Evolutionary conservation across 1,284 basidiomycete species (phyloP), one percentile per base, ranked within the genome.

Genomic region (Omphalotus olearius): DNA sequence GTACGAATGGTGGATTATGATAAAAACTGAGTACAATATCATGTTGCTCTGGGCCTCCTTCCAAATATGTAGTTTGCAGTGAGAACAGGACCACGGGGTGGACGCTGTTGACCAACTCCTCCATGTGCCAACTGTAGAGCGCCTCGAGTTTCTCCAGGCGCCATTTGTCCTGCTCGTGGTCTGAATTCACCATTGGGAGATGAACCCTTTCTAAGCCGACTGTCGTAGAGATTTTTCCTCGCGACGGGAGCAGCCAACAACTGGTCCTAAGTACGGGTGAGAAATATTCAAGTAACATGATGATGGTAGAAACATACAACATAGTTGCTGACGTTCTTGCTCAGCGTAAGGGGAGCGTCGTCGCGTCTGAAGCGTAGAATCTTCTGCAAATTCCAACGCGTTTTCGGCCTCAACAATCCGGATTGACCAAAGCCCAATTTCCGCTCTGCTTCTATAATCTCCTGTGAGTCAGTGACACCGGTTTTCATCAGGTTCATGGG

Each of bases 331-430:
- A 73, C 77, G 58, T 79, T 80, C 54, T 69, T 60, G 52, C 71
- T 68, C 18, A 83, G 57, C 17, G 71, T 66, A 3, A 57, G 46
- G 4, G 75, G 57, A 16, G 77, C 79, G 46, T 67, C 67, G n/a
- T 59, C 53, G 14, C 69, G 66, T 50, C 82, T 71, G 62, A 75
- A 89, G 51, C 67, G 79, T 33, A 89, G 66, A 9, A 82, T 73
- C 64, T 88, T 88, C 59, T 85, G 80, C 39, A 89, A 66, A 62
- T 86, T 88, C 76, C 78, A 83, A 49, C 84, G 72, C 30, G 85
- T 89, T 62, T 75, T 73, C 37, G 76, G 70, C 45, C 86, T 72
- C 40, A 76, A 59, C 6, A 74, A 70, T 14, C 73, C 72, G 20
- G 66, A 60, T 43, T 74, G 65, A 39, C 61, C 57, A 41, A 68